Conservation (phyloP, 2,329 filamentous ascomycete species). For the Diaporthe longicolla region DNA sequence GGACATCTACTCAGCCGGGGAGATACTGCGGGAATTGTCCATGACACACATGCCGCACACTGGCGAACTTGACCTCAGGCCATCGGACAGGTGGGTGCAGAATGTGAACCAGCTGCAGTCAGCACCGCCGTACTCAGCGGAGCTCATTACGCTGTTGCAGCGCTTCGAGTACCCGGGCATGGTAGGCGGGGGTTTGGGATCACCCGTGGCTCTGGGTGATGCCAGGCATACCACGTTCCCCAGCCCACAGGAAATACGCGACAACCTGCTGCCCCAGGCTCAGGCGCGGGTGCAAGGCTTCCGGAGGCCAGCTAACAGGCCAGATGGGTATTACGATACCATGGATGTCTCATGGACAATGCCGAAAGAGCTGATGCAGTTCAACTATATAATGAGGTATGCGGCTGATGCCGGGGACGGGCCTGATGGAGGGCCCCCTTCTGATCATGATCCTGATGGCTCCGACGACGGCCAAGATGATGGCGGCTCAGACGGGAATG, state of each 20-base stretch:
- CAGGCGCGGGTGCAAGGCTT: background rate
- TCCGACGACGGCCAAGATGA: background rate
- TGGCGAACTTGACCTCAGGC: background rate
- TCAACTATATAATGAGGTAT: background rate
- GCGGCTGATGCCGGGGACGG: slow-evolving; percentile 6
- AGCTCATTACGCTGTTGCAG: background rate
- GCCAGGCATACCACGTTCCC: background rate
- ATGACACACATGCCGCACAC: background rate
- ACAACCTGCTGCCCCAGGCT: background rate
- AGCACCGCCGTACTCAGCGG: slow-evolving; percentile 16
- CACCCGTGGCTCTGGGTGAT: background rate
- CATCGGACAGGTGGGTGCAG: background rate
- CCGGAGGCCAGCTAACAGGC: background rate
- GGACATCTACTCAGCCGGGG: background rate
- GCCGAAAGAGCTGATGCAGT: background rate
- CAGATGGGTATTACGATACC: background rate
- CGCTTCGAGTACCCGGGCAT: background rate
- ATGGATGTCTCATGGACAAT: background rate
- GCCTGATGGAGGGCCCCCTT: background rate
- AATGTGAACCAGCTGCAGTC: background rate
- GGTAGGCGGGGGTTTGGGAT: too few relatives aligned
- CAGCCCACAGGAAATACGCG: background rate
- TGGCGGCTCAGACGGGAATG: background rate
- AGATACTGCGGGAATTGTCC: background rate
- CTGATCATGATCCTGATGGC: background rate